Base-by-base conservation (phyloP, 208 protist genomes). In the Histomonas meleagridis region DNA sequence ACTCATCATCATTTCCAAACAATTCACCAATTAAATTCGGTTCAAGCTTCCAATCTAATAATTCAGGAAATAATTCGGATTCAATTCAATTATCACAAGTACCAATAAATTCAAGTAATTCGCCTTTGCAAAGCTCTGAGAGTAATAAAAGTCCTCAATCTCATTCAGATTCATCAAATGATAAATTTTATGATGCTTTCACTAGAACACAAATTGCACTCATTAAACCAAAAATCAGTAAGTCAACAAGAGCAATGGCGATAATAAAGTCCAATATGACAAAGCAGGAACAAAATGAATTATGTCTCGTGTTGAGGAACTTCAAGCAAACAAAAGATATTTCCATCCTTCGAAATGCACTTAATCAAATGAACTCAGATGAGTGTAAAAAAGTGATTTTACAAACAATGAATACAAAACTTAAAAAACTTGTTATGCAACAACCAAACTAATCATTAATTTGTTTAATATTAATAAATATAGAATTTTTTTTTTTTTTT, bases 291-390 rank as follows among this genome's bases (percentile, higher is more conserved):
- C 23, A 43, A 86, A 35, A 43, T 16, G 4, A 46, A 38, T 2
- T 86, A 26, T 32, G 10, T 5, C 3, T 55, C 9, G 26, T 86
- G 32, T 35, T 86, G 21, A 28, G 18, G 38, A 3, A n/a, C 9
- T 86, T 86, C 38, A 86, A 53, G 76, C 23, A 86, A 86, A 86
- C 76, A 16, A 51, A 43, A 38, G 38, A 86, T 86, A 28, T 86
- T 55, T 40, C 51, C 16, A 49, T 51, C 4, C 26, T 86, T 9
- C 51, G 38, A 55, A 57, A 38, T 14, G 43, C 21, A 18, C 7
- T 86, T 16, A 0, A 51, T 26, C 4, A 12, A 2, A 32, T 86
- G 26, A 26, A 86, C 32, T 43, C 43, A 26, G 76, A 86, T 55
- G 16, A 55, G 3, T 43, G 40, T 9, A 86, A 57, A 38, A 48